Evolutionary conservation across 2,329 filamentous ascomycete genomes (phyloP).

Genomic region (Fusarium buxicola): DNA sequence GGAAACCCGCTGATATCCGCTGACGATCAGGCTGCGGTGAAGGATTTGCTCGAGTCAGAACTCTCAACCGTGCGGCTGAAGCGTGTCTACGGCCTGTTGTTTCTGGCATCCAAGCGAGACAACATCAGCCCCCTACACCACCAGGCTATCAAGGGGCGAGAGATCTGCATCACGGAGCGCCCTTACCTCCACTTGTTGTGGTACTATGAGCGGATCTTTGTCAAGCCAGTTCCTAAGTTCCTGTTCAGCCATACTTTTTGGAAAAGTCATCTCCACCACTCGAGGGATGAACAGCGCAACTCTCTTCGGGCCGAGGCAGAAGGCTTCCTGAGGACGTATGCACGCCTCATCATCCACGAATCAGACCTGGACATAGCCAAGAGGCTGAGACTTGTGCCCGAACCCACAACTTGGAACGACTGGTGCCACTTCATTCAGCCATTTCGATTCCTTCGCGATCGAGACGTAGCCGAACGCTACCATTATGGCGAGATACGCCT

Average conservation of each 20-base stretch:
- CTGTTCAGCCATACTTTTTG: slow-evolving; percentile 51
- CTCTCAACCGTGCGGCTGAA: slow-evolving; percentile 12
- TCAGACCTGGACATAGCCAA: slow-evolving; percentile 49
- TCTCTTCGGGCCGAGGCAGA: slow-evolving; percentile 40
- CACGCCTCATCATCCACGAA: slow-evolving; percentile 49
- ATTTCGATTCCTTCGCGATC: slow-evolving; percentile 43
- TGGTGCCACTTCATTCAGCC: slow-evolving; percentile 48
- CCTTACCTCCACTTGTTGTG: slow-evolving; percentile 56
- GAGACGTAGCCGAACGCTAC: slow-evolving; percentile 46
- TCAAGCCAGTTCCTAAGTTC: slow-evolving; percentile 56
- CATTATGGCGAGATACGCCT: slow-evolving; percentile 54
- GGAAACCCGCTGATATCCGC: slow-evolving; percentile 5
- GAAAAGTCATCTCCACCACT: slow-evolving; percentile 9
- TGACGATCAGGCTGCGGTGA: slow-evolving; percentile 5
- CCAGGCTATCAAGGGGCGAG: slow-evolving; percentile 51
- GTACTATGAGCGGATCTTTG: slow-evolving; percentile 53
- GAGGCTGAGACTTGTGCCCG: slow-evolving; percentile 45
- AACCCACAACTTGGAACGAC: slow-evolving; percentile 38
- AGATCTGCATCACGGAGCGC: slow-evolving; percentile 53
- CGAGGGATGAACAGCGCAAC: background rate
- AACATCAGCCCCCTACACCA: slow-evolving; percentile 46
- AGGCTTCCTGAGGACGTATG: slow-evolving; percentile 52
- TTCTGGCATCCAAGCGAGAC: slow-evolving; percentile 10
- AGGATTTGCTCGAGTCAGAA: slow-evolving; percentile 11
- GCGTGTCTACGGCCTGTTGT: slow-evolving; percentile 10